phyloP scores from a whole-genome alignment of 768 basidiomycete genomes.

The Multifurca ochricompacta region DNA sequence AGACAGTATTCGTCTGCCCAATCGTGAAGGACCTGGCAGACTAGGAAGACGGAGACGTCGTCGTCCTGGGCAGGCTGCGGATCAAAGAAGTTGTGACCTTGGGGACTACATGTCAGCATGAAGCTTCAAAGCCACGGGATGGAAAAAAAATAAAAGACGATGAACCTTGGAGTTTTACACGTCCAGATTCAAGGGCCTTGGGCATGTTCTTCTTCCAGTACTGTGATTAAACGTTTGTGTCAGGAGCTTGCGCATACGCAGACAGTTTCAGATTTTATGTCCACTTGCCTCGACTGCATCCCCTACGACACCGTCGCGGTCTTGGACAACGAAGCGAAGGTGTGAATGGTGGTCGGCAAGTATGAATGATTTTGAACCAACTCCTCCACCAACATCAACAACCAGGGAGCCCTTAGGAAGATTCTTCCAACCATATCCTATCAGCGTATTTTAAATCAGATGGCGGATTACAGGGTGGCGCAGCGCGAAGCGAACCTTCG shows the following conservation, averaged over 20 bases:
- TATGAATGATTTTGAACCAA: slow-evolving; percentile 3
- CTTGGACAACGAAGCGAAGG: slow-evolving; percentile 11
- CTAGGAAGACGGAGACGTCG: slow-evolving; percentile 1
- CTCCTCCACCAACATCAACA: slow-evolving; percentile 10
- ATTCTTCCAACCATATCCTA: slow-evolving; percentile 3
- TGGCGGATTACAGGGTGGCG: background rate
- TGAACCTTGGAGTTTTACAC: background rate
- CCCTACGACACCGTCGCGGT: background rate
- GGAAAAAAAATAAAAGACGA: background rate
- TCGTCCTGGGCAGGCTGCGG: background rate
- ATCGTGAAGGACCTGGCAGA: background rate
- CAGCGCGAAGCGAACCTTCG: background rate
- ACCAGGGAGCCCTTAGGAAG: slow-evolving; percentile 4
- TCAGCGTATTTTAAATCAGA: background rate
- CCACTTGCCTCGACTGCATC: slow-evolving; percentile 4
- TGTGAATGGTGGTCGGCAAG: background rate
- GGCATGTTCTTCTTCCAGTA: slow-evolving; percentile 3
- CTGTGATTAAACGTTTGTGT: background rate
- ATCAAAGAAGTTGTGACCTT: slow-evolving; percentile 1
- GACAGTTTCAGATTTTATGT: background rate
- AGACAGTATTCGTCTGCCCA: slow-evolving; percentile 29
- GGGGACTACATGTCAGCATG: background rate
- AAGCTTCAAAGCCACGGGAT: too few relatives aligned
- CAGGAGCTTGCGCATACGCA: background rate
- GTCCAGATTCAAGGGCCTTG: background rate